Conservation (phyloP, 1,284 basidiomycete genomes). For the Salmacisia buchloeana region DNA sequence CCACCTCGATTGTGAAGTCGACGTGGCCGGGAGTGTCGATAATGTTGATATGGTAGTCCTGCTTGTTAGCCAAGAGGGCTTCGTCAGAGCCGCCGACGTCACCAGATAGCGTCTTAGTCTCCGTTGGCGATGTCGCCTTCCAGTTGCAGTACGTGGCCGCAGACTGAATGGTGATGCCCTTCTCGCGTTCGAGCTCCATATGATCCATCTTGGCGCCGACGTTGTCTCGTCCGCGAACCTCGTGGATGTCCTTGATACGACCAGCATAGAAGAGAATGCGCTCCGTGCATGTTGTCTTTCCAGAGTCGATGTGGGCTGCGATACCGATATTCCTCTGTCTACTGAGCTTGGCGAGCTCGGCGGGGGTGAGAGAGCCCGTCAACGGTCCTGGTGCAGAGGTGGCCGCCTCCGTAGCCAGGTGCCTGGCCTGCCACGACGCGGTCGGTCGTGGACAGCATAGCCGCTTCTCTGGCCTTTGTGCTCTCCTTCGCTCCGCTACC, state of each 20-base stretch:
- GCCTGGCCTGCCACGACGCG: too few relatives aligned
- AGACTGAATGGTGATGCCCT: slow-evolving; percentile 85
- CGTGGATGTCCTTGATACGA: slow-evolving; percentile 90
- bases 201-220: slow-evolving; percentile 88
- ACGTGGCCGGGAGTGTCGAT: slow-evolving; percentile 99
- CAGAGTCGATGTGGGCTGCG: slow-evolving; percentile 66
- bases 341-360: background rate
- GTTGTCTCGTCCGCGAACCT: slow-evolving; percentile 86
- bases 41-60: slow-evolving; percentile 67
- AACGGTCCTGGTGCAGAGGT: too few relatives aligned
- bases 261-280: slow-evolving; percentile 95
- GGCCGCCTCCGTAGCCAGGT: too few relatives aligned
- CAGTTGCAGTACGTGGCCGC: slow-evolving; percentile 95
- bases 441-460: too few relatives aligned
- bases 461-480: too few relatives aligned
- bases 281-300: slow-evolving; percentile 98
- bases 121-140: slow-evolving; percentile 61
- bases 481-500: too few relatives aligned
- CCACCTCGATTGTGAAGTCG: slow-evolving; percentile 99
- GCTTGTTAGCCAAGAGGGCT: slow-evolving; percentile 22
- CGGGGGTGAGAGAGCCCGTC: too few relatives aligned
- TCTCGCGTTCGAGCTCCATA: slow-evolving; percentile 76
- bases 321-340: slow-evolving; percentile 54
- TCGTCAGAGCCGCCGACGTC: slow-evolving; percentile 32
- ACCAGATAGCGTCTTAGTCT: slow-evolving; percentile 67